These are phyloP conservation scores for Botrytis medusae DNA, from an alignment of 2,329 filamentous ascomycete genomes.

Conservation along the genomic window DNA sequence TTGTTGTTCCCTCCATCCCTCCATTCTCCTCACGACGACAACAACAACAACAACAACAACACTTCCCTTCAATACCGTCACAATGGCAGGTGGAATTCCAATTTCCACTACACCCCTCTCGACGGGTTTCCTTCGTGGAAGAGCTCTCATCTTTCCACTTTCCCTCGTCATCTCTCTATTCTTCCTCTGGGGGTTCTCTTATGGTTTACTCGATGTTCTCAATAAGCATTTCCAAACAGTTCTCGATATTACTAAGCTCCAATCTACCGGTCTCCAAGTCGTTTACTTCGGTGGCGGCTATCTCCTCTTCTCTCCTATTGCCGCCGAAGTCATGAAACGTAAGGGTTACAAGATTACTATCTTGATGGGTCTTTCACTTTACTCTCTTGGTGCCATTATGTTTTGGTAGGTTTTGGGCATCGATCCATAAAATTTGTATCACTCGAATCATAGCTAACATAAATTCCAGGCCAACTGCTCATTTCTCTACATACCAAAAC, in stretches of 20 bases:
- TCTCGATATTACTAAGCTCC: constrained; percentile 56
- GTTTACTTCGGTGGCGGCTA: constrained; percentile 73
- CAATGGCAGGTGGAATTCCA: constrained; percentile 46
- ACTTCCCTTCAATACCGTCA: constrained; percentile 21
- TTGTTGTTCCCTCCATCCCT: neutral
- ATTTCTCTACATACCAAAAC: constrained; percentile 57
- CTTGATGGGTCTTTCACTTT: constrained; percentile 71
- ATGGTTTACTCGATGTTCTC: constrained; percentile 78
- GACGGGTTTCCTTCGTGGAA: constrained; percentile 44
- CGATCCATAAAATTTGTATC: no score
- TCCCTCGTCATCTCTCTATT: constrained; percentile 72
- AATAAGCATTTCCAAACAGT: constrained; percentile 70
- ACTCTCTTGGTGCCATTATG: constrained; percentile 63
- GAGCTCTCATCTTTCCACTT: constrained; percentile 49
- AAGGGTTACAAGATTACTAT: constrained; percentile 77
- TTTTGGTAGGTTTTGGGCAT: constrained; percentile 6
- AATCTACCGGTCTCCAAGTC: constrained; percentile 67
- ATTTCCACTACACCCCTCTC: constrained; percentile 41
- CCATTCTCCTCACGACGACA: neutral
- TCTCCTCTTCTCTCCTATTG: constrained; percentile 65
- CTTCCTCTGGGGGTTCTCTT: constrained; percentile 85
- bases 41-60: neutral
- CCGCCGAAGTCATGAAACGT: constrained; percentile 68
- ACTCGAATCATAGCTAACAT: neutral
- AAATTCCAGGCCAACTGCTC: constrained; percentile 78